Base-by-base conservation (phyloP, 202 grass and related monocot genomes). In the Schoenoplectus triqueter region DNA sequence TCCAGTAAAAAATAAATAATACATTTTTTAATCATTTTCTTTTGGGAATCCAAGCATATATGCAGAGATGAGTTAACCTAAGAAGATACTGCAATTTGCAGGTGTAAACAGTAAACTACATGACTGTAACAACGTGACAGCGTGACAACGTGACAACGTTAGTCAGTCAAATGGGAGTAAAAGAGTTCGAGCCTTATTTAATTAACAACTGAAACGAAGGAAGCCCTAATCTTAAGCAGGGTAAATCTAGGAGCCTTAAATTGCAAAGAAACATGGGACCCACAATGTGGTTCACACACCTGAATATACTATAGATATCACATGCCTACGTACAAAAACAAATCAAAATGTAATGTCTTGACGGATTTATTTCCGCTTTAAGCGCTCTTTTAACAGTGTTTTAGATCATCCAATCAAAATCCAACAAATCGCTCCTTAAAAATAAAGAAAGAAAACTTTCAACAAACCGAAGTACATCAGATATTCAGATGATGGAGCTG, bases 241-340 rank as follows among this genome's bases (percentile, higher is more conserved):
- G 20, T 76, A 40, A 76, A 31, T 31, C 31, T 31, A 31, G 31
- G 31, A 31, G 31, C 31, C 31, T 31, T 31, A 31, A 31, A 31
- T 31, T 31, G 31, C 31, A 31, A 31, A 75, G 48, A 31, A 4
- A 52, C 2, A 2, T 22, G 49, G 72, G 72, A 31, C 49, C 72
- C 19, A 54, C 72, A 75, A 75, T 75, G 72, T 75, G 72, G 72
- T 31, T 39, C 48, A 75, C 72, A 75, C 72, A 75, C 72, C 72
- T 75, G 72, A 75, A 14, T 75, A 75, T 39, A 75, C 72, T 75
- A 75, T 75, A 22, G 72, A 55, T 75, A 54, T 54, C 72, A 75
- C 72, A 75, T 75, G 72, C 69, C 69, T 72, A 72, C 15, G 41
- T 71, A 71, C 68, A 19, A 49, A 72, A 72, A 31, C 48, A 49